phyloP scores from a whole-genome alignment of 257 asterid species.

The Euphrasia confusa region DNA sequence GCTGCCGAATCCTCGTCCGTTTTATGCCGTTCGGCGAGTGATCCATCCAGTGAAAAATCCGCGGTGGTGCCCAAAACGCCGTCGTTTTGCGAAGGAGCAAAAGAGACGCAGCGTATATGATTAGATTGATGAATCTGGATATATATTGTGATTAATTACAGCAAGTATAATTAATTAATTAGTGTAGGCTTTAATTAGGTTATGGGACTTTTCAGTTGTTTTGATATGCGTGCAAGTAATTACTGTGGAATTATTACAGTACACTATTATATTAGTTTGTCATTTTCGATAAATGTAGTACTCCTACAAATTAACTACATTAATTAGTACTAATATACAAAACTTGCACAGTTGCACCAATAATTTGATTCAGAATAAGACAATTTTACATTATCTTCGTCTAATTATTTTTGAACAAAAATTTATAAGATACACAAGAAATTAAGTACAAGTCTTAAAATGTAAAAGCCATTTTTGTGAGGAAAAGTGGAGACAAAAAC shows the following conservation, averaged over 20 bases:
- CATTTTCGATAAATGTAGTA: background rate
- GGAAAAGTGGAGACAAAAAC: conserved; percentile 29
- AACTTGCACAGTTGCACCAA: background rate
- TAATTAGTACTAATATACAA: background rate
- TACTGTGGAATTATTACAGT: conserved; percentile 26
- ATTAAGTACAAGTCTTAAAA: too few relatives aligned
- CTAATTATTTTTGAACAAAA: background rate
- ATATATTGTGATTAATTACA: background rate
- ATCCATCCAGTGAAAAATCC: conserved; percentile 55
- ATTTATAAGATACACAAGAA: background rate
- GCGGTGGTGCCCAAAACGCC: conserved; percentile 22
- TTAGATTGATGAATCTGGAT: background rate
- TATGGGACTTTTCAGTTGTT: conserved; percentile 16
- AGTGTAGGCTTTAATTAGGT: conserved; percentile 36
- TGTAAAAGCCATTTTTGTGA: conserved; percentile 10
- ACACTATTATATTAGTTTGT: background rate
- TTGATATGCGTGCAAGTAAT: conserved; percentile 29
- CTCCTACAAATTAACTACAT: too few relatives aligned
- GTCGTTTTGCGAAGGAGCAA: conserved; percentile 29
- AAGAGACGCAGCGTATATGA: conserved; percentile 12
- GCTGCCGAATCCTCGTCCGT: conserved; percentile 36
- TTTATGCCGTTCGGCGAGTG: conserved; percentile 59
- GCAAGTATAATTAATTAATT: conserved; percentile 20
- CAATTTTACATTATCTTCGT: conserved; percentile 11
- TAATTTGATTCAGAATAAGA: conserved; percentile 13